Conservation (phyloP, 129 eudicot genomes). For the Pittosporum tobira region DNA sequence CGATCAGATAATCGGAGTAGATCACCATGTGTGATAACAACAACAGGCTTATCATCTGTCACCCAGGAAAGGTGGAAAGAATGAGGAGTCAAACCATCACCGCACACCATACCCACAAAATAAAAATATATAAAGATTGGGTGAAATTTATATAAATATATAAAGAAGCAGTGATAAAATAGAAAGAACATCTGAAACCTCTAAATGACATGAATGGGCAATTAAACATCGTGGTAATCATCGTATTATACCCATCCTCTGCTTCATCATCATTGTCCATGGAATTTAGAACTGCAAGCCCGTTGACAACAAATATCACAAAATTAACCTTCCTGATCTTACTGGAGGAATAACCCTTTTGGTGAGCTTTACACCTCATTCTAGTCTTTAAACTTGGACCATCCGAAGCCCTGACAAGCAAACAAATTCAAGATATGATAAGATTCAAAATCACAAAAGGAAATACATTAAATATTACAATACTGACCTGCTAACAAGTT, state of each 20-base stretch:
- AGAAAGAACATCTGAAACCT: conserved; percentile 30
- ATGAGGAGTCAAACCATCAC: background rate
- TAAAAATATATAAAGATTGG: too few relatives aligned
- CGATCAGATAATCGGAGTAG: conserved; percentile 57
- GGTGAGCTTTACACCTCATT: conserved; percentile 31
- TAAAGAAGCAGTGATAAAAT: background rate
- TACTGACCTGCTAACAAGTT: conserved; percentile 39
- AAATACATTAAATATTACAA: background rate
- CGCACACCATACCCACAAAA: conserved; percentile 9
- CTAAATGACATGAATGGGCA: conserved; percentile 51
- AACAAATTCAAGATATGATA: background rate
- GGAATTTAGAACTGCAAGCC: conserved; percentile 53
- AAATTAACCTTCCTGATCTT: conserved; percentile 43
- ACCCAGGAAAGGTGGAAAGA: conserved; percentile 3
- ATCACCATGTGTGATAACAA: conserved; percentile 90
- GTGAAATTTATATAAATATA: too few relatives aligned
- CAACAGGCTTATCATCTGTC: conserved; percentile 83
- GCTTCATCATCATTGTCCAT: conserved; percentile 29
- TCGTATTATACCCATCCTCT: conserved; percentile 27
- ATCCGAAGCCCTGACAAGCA: conserved; percentile 42
- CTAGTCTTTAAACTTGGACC: conserved; percentile 11
- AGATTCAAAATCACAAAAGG: background rate
- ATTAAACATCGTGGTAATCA: conserved; percentile 34
- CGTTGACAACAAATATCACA: conserved; percentile 77
- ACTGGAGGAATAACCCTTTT: conserved; percentile 11